Percentiles rank a stretch among this genome's conserved stretches.
Conservation (phyloP, 495 filamentous ascomycete species). For the Ramalina intermedia region DNA sequence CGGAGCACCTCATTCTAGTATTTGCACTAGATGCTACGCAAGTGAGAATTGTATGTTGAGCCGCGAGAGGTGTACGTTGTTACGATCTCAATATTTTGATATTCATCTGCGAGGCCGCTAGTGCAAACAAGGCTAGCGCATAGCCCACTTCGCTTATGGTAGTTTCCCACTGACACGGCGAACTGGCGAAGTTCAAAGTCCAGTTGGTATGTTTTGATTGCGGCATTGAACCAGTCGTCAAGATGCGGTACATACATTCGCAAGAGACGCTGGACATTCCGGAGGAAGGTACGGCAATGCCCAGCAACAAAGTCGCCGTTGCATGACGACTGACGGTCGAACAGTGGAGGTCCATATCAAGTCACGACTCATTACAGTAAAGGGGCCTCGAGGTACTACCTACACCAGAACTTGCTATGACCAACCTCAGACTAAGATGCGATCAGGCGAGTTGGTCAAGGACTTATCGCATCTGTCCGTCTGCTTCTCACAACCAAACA, state of each 20-base stretch:
- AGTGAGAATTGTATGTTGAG: no score
- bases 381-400: constrained; percentile 69
- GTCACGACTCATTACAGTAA: constrained; percentile 87
- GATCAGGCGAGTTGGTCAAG: constrained; percentile 80
- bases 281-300: constrained; percentile 58
- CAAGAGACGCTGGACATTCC: constrained; percentile 87
- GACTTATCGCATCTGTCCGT: constrained; percentile 91
- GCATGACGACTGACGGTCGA: not conserved
- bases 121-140: no score
- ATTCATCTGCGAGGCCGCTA: no score
- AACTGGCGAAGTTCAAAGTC: no score
- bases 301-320: not conserved
- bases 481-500: constrained; percentile 74
- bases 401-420: not conserved
- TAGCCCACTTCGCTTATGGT: no score
- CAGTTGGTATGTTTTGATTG: no score
- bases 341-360: constrained; percentile 93
- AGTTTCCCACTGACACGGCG: no score
- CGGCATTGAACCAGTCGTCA: constrained; percentile 26
- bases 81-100: no score
- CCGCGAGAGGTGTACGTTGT: no score
- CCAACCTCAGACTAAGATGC: not conserved
- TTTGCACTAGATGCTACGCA: no score
- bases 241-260: constrained; percentile 98
- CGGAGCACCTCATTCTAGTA: no score